Evolutionary conservation across 1,284 basidiomycete genomes (phyloP), one percentile per base, ranked within the genome.

Genomic region (Pascua guehoae): DNA sequence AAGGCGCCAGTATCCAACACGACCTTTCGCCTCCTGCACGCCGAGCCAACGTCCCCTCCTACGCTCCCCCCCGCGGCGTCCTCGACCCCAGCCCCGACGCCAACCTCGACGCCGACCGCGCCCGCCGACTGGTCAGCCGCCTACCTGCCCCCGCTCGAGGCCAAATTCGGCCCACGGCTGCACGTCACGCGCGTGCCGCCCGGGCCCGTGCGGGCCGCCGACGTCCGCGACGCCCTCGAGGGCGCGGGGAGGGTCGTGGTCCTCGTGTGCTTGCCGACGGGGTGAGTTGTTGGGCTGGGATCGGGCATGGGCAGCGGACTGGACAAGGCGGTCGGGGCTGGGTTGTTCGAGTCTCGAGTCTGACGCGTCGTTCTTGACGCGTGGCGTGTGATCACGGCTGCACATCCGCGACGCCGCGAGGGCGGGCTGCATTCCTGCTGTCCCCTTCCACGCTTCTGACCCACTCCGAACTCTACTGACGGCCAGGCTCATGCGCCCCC

Each of bases 251-350:
- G 55, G 12, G 59, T 69, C 8, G 53, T 73, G 53, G 68, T 75
- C 2, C 54, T 75, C 15, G 67, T 75, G n/a, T 75, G 72, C 58
- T 49, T 75, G 36, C 72, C 73, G 12, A 65, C 68, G 0, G 42
- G 47, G 73, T 73, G 53, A 57, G 71, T 69, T 11, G 12, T 11
- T 39, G 12, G 15, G 10, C 17, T 5, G n/a, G n/a, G n/a, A n/a
- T n/a, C n/a, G n/a, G n/a, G n/a, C n/a, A n/a, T n/a, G n/a, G n/a
- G n/a, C n/a, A n/a, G n/a, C n/a, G n/a, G n/a, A n/a, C n/a, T n/a
- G n/a, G n/a, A n/a, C n/a, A n/a, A n/a, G n/a, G n/a, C n/a, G n/a
- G n/a, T n/a, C n/a, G n/a, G n/a, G n/a, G n/a, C n/a, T n/a, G n/a
- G n/a, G n/a, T n/a, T n/a, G n/a, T n/a, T n/a, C n/a, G n/a, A n/a